Evolutionary conservation across 2,329 filamentous ascomycete genomes (phyloP).

Genomic region (Diaporthe sp.): DNA sequence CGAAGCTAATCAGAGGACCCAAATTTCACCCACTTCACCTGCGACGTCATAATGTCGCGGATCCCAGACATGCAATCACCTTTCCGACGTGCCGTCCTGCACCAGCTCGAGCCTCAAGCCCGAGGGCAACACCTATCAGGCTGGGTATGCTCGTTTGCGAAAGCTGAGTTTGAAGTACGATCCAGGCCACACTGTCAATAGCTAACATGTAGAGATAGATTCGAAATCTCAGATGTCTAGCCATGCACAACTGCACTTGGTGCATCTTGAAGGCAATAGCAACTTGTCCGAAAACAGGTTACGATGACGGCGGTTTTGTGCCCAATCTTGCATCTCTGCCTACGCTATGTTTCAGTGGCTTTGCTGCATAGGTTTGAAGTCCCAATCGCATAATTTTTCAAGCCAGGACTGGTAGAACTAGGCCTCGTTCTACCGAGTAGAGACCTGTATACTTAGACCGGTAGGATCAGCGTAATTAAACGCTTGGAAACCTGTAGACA

Average conservation of each 20-base stretch:
- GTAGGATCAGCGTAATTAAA: too few species aligned
- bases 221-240: background rate
- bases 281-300: rapidly evolving
- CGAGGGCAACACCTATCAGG: too few species aligned
- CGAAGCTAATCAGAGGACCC: too few species aligned
- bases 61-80: too few species aligned
- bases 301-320: background rate
- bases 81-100: too few species aligned
- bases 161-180: background rate
- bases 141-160: background rate
- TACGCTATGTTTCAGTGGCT: background rate
- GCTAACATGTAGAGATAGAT: background rate
- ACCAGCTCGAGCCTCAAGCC: too few species aligned
- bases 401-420: background rate
- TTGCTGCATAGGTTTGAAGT: background rate
- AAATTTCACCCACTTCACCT: too few species aligned
- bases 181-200: too few species aligned
- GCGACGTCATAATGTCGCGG: too few species aligned
- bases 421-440: background rate
- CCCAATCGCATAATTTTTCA: background rate
- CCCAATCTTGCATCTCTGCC: background rate
- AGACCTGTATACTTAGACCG: background rate
- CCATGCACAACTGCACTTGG: background rate
- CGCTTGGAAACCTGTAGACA: background rate
- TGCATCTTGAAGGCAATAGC: background rate